Percentiles rank a stretch among this genome's conserved stretches.
These are phyloP conservation scores for Omphalotus guepiniiformis DNA, from an alignment of 768 basidiomycete genomes.

Conservation along the genomic window DNA sequence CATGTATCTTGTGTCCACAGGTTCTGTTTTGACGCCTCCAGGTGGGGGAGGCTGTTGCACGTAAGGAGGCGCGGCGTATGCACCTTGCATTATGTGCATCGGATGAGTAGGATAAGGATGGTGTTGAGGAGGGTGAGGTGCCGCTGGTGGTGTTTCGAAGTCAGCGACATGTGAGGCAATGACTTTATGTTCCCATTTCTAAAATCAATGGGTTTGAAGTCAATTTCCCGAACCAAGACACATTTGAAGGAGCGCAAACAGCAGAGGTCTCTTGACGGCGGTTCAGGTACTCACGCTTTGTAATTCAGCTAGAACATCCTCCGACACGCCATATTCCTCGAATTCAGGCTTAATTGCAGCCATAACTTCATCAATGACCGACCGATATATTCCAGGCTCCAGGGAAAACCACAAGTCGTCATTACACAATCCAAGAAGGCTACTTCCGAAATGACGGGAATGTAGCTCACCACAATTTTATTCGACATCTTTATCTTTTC, in stretches of 20 bases:
- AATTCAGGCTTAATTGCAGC: constrained; percentile 85
- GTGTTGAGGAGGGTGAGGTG: constrained; percentile 42
- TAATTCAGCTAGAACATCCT: constrained; percentile 84
- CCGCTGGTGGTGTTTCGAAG: constrained; percentile 59
- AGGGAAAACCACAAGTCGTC: constrained; percentile 50
- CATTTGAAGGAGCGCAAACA: no score
- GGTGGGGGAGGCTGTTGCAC: constrained; percentile 34
- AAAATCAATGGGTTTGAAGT: constrained; percentile 3
- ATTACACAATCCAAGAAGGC: constrained; percentile 41
- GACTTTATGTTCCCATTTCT: constrained; percentile 98
- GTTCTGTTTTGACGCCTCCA: constrained; percentile 68
- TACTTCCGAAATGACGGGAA: constrained; percentile 57
- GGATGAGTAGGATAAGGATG: constrained; percentile 57
- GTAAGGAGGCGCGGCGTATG: constrained; percentile 42
- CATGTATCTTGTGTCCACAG: constrained; percentile 65
- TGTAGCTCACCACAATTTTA: constrained; percentile 97
- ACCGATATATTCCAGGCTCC: constrained; percentile 89
- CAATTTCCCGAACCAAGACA: neutral
- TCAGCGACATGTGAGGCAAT: constrained; percentile 94
- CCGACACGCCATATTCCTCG: constrained; percentile 92
- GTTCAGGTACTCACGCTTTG: constrained; percentile 66
- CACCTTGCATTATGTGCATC: constrained; percentile 53
- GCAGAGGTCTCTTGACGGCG: neutral
- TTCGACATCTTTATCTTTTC: constrained; percentile 66
- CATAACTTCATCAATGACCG: constrained; percentile 97